Conservation (phyloP, 1,284 basidiomycete genomes). For the Malassezia arunalokei region DNA sequence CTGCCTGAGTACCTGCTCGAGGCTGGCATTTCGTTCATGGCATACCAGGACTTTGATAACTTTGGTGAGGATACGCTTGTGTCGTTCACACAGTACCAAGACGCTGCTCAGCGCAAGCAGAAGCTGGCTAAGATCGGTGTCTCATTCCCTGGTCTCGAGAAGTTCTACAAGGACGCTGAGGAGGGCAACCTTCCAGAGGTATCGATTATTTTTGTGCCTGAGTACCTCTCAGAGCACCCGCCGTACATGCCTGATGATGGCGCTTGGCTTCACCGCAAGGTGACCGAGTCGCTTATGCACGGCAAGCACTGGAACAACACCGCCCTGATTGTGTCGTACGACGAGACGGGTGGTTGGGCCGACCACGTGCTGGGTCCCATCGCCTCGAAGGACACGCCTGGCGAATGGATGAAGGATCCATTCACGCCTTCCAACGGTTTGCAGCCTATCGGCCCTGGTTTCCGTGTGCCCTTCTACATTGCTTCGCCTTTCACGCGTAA, state of each 20-base stretch:
- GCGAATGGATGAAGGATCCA: slow-evolving; percentile 26
- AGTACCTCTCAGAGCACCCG: slow-evolving; percentile 31
- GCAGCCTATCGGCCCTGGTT: slow-evolving; percentile 27
- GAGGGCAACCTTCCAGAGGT: slow-evolving; percentile 27
- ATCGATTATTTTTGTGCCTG: slow-evolving; percentile 28
- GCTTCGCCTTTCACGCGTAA: slow-evolving; percentile 29
- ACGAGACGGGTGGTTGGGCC: slow-evolving; percentile 33
- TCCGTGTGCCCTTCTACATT: slow-evolving; percentile 32
- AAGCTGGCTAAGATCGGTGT: slow-evolving; percentile 18
- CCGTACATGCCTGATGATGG: slow-evolving; percentile 27
- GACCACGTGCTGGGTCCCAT: slow-evolving; percentile 26
- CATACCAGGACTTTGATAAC: slow-evolving; percentile 26
- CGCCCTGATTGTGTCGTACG: slow-evolving; percentile 30
- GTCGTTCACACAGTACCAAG: slow-evolving; percentile 13
- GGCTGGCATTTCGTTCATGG: slow-evolving; percentile 21
- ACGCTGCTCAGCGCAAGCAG: slow-evolving; percentile 9
- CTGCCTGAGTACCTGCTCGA: slow-evolving; percentile 29
- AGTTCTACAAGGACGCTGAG: slow-evolving; percentile 28
- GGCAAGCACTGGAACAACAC: slow-evolving; percentile 23
- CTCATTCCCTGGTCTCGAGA: slow-evolving; percentile 22
- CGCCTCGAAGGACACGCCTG: slow-evolving; percentile 5
- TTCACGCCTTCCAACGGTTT: slow-evolving; percentile 17
- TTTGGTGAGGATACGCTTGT: slow-evolving; percentile 22
- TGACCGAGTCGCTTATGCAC: slow-evolving; percentile 27
- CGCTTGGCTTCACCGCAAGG: slow-evolving; percentile 27